phyloP scores from a whole-genome alignment of 2,329 filamentous ascomycete genomes.

The Neophaeococcomyces aloes region DNA sequence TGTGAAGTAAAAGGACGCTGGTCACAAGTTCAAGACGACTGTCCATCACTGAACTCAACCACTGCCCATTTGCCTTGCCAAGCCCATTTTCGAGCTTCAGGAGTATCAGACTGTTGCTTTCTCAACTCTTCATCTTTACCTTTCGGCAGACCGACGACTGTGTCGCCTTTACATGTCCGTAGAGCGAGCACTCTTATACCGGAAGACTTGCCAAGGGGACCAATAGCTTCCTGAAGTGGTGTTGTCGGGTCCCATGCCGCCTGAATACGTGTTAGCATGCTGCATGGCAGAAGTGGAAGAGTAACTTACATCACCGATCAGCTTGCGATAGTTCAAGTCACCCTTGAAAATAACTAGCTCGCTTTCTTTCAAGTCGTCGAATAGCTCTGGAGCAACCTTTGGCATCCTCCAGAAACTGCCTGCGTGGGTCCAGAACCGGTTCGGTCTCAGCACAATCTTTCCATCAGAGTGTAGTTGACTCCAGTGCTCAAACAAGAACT shows the following conservation, averaged over 20 bases:
- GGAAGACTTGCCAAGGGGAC: slow-evolving; percentile 65
- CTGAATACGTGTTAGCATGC: slow-evolving; percentile 30
- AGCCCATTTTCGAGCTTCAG: slow-evolving; percentile 68
- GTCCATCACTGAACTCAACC: slow-evolving; percentile 70
- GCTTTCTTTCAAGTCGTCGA: slow-evolving; percentile 67
- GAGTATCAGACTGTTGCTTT: slow-evolving; percentile 59
- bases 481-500: slow-evolving; percentile 76
- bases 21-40: slow-evolving; percentile 24
- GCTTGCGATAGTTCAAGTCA: slow-evolving; percentile 89
- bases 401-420: slow-evolving; percentile 87
- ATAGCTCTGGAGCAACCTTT: slow-evolving; percentile 52
- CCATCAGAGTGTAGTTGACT: slow-evolving; percentile 69
- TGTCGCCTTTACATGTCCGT: slow-evolving; percentile 92
- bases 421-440: slow-evolving; percentile 80
- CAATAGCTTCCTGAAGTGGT: slow-evolving; percentile 72
- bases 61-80: slow-evolving; percentile 97
- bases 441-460: slow-evolving; percentile 69
- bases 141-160: slow-evolving; percentile 73
- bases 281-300: background rate
- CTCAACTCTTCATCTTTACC: slow-evolving; percentile 76
- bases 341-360: slow-evolving; percentile 95
- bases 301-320: slow-evolving; percentile 69
- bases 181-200: slow-evolving; percentile 77
- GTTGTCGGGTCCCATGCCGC: slow-evolving; percentile 77
- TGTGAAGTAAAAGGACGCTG: too few relatives aligned